Evolutionary conservation across 257 asterid genomes (phyloP).

Genomic region (Salvia hispanica): DNA sequence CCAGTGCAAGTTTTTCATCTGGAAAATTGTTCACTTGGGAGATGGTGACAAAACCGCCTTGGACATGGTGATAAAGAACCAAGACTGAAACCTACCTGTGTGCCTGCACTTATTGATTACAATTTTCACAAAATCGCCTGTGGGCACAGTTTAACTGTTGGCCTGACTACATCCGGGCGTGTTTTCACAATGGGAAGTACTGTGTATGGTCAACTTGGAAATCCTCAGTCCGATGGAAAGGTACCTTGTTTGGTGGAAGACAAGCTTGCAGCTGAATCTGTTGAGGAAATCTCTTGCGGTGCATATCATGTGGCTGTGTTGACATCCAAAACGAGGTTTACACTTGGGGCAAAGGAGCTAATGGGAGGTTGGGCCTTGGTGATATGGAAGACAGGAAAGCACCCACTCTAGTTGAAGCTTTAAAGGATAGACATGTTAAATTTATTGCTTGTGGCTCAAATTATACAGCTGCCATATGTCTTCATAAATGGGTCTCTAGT

Average conservation of each 20-base stretch:
- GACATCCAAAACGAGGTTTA: constrained; percentile 84
- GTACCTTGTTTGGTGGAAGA: constrained; percentile 74
- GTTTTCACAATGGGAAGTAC: constrained; percentile 92
- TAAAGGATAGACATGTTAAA: constrained; percentile 86
- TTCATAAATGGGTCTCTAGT: constrained; percentile 89
- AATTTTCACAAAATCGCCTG: constrained; percentile 80
- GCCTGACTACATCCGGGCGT: constrained; percentile 75
- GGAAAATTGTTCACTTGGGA: constrained; percentile 94
- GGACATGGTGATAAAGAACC: constrained; percentile 97
- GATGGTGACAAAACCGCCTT: constrained; percentile 93
- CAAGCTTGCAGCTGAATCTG: constrained; percentile 63
- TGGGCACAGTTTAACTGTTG: constrained; percentile 87
- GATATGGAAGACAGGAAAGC: constrained; percentile 82
- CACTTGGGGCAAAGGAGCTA: constrained; percentile 97
- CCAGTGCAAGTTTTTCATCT: constrained; percentile 76
- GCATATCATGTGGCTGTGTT: constrained; percentile 81
- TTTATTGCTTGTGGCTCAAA: constrained; percentile 90
- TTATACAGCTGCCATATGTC: constrained; percentile 79
- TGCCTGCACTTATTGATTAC: constrained; percentile 86
- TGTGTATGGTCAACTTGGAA: constrained; percentile 91
- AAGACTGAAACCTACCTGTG: constrained; percentile 82
- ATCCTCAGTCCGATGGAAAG: constrained; percentile 78
- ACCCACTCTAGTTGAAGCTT: constrained; percentile 75
- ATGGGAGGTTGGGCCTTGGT: constrained; percentile 94
- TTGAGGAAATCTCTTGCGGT: constrained; percentile 83